A percentile compares a stretch with the other conserved stretches of the same genome.
These are phyloP conservation scores for Phytophthora idaei DNA, from an alignment of 352 stramenopile genomes.

Conservation along the genomic window DNA sequence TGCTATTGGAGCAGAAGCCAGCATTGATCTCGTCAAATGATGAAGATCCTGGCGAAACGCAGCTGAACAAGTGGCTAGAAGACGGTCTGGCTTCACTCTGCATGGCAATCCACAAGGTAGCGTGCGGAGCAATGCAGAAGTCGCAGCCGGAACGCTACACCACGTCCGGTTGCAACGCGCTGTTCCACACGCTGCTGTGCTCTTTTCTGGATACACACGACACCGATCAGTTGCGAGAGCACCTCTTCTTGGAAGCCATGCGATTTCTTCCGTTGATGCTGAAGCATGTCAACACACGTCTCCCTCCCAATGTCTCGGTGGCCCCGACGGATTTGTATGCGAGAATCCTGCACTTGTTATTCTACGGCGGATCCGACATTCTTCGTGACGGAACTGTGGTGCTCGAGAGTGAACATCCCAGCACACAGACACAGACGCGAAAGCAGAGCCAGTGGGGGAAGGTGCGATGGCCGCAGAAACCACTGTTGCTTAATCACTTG, in stretches of 20 bases:
- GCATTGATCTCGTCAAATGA: slow-evolving; percentile 10
- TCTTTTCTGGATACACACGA: slow-evolving; percentile 69
- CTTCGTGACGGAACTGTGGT: slow-evolving; percentile 67
- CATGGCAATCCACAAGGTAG: slow-evolving; percentile 87
- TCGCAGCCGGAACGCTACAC: slow-evolving; percentile 83
- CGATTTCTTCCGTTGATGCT: slow-evolving; percentile 78
- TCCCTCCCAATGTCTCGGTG: slow-evolving; percentile 33
- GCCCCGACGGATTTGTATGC: slow-evolving; percentile 30
- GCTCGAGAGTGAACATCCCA: slow-evolving; percentile 78
- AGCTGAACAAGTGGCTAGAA: slow-evolving; percentile 63
- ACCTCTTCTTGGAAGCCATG: slow-evolving; percentile 75
- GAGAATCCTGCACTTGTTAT: slow-evolving; percentile 69
- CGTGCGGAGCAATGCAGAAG: slow-evolving; percentile 83
- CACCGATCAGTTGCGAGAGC: slow-evolving; percentile 67
- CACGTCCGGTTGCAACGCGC: slow-evolving; percentile 70
- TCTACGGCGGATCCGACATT: slow-evolving; percentile 78
- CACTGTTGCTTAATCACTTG: slow-evolving; percentile 74
- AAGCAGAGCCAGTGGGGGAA: slow-evolving; percentile 89
- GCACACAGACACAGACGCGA: slow-evolving; percentile 85
- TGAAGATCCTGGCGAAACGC: slow-evolving; percentile 24
- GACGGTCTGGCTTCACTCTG: slow-evolving; percentile 77
- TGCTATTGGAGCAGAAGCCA: slow-evolving; percentile 44
- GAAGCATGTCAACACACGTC: slow-evolving; percentile 47
- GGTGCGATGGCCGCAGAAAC: slow-evolving; percentile 77
- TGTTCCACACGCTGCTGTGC: slow-evolving; percentile 84